Evolutionary conservation across 1,284 basidiomycete genomes (phyloP), one percentile per base, ranked within the genome.

Genomic region (Hymenochaete sp.): DNA sequence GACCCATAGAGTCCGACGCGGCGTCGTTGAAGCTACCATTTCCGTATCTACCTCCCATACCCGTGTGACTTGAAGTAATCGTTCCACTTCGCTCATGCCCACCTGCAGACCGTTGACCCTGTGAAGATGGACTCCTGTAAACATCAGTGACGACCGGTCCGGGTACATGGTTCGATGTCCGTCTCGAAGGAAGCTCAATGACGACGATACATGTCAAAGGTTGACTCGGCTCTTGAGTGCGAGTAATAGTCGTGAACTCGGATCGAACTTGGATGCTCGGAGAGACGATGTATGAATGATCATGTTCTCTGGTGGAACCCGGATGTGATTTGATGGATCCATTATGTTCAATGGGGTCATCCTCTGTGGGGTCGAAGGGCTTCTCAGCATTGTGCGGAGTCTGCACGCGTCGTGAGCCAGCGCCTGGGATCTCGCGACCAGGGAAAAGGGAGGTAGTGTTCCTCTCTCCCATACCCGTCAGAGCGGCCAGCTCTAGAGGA

Each of bases 181-280:
- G 70, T 60, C 88, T 77, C 49, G 77, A 74, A 3, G 92, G 88
- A 0, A 96, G 76, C 63, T 93, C 89, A 57, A 97, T 79, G 50
- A 91, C 73, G 48, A 97, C 79, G 56, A 96, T 86, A 57, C 90
- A 93, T 10, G 91, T 93, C 52, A 96, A 68, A 1, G 85, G 82
- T 58, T 89, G 85, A 48, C 70, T 82, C 38, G 75, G 61, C 55
- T 93, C 90, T 48, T 65, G 65, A 42, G 74, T 79, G 47, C 87
- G 77, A 16, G 84, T 77, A 41, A 95, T 73, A 33, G 82, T 82
- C 1, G 82, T 73, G 61, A 88, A 93, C 64, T 97, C 93, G 3
- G 93, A 82, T 41, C 83, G 79, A 56, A 95, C 86, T 58, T 86
- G 82, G 56, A 97, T 91, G 16, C 80, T 80, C 2, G 93, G 93